A percentile compares a stretch with the other conserved stretches of the same genome.
phyloP scores from a whole-genome alignment of 257 asterid species.

The Coffea canephora region DNA sequence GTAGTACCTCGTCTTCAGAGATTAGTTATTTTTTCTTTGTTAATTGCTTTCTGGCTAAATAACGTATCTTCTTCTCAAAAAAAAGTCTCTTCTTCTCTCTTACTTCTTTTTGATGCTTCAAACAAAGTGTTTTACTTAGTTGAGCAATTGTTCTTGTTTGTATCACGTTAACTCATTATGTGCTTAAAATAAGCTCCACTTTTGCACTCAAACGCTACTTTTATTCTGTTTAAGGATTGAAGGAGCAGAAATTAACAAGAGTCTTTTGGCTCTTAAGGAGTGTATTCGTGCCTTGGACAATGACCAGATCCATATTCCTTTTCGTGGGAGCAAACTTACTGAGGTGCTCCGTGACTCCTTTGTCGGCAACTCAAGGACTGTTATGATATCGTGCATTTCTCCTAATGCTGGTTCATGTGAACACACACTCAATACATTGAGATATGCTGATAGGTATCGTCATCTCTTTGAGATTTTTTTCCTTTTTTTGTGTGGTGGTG shows the following conservation, averaged over 20 bases:
- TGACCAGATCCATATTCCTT: slow-evolving; percentile 95
- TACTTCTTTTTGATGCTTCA: not conserved
- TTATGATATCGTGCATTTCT: slow-evolving; percentile 96
- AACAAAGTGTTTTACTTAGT: not conserved
- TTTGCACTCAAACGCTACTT: not conserved
- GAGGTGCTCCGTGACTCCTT: slow-evolving; percentile 98
- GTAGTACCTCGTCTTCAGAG: not conserved
- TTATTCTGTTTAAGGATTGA: slow-evolving; percentile 59
- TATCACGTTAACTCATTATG: not conserved
- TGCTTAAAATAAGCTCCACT: not conserved
- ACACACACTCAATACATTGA: slow-evolving; percentile 91
- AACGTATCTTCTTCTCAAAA: not conserved
- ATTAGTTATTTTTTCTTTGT: no score
- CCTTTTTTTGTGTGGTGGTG: not conserved
- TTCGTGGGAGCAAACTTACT: slow-evolving; percentile 95
- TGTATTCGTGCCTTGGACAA: slow-evolving; percentile 97
- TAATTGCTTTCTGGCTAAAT: not conserved
- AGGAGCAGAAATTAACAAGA: slow-evolving; percentile 98
- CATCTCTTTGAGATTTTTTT: slow-evolving; percentile 2
- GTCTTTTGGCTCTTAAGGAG: slow-evolving; percentile 90
- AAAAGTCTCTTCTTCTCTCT: not conserved
- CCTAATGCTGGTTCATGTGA: slow-evolving; percentile 96
- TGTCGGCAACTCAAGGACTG: slow-evolving; percentile 93
- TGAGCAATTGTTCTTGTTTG: not conserved
- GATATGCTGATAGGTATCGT: slow-evolving; percentile 86